Evolutionary conservation across 495 filamentous ascomycete species (phyloP), one percentile per base, ranked within the genome.

Genomic region (Collariella sp.): DNA sequence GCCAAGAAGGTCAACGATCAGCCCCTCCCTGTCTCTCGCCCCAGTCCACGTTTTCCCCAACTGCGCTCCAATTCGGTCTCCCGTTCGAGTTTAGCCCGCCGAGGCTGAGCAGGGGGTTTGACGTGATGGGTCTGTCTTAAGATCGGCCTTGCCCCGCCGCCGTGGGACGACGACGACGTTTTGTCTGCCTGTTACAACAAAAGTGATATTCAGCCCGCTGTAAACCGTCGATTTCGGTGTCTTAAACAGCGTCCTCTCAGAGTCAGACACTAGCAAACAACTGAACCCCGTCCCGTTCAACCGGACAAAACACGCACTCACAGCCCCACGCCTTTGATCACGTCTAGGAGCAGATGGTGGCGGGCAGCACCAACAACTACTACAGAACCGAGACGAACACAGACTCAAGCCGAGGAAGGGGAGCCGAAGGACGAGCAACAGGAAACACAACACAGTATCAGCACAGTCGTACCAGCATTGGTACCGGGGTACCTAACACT

Each of bases 51-150:
- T 54, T 54, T 16, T 38, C 12, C 22, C 26, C 33, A 5, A 6
- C 3, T 35, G 36, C 41, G 38, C 45, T 52, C 22, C 58, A 18
- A 52, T 51, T 68, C 66, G 66, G 66, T 68, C 61, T 63, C 66
- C 54, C 50, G 3, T 59, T 66, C 39, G 57, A 59, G 66, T 60
- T 58, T 64, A 66, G 65, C 57, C 57, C 55, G 50, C 50, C 46
- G 62, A 65, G 47, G 52, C 47, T 52, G 57, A 51, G 54, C 47
- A 41, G 44, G 23, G 45, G 46, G 26, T n/a, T 47, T 16, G 19
- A 13, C 36, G 23, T 35, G 18, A 35, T 16, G 35, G n/a, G 34
- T 15, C 35, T 16, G 29, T 18, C 44, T 55, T 55, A 55, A 55
- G 52, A 55, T 42, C 31, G 36, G 38, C 43, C 38, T 41, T 35